Evolutionary conservation across 2,329 filamentous ascomycete genomes (phyloP), one percentile per base, ranked within the genome.

Genomic region (Kalmusia sp.): DNA sequence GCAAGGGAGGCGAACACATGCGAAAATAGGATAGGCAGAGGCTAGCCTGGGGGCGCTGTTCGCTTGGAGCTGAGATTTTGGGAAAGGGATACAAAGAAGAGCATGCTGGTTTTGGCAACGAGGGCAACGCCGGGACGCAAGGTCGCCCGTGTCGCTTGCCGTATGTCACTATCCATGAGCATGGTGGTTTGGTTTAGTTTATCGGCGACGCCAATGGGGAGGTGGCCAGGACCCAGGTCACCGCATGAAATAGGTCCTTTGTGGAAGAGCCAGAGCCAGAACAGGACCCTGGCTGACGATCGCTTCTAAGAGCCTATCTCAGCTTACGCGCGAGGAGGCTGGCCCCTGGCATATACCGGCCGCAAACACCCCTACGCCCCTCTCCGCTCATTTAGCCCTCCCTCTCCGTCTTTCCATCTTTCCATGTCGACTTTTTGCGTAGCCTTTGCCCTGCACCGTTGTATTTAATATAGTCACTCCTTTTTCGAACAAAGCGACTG

Each of bases 271-370:
- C n/a, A n/a, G n/a, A n/a, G n/a, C n/a, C n/a, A n/a, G n/a, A 12
- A 28, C 27, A 6, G 17, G 35, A 24, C 35, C 35, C 35, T 24
- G 35, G 35, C 35, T 38, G 19, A 15, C 19, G 35, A 38, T 38
- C 35, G 35, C 35, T 38, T 38, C 31, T 6, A 33, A 33, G 9
- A 12, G 4, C 4, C 9, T 11, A 33, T 12, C 15, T 43, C 25
- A 19, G 39, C 25, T 31, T 43, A 43, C 15, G 27, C 39, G 39
- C 38, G n/a, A 41, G 17, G 28, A 15, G 19, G 25, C 39, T 31
- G 24, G 28, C n/a, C 38, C 28, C 41, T 45, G 41, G 41, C 41
- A 45, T 45, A 33, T 45, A 34, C 28, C 28, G 33, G 17, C 41
- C 27, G 28, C 28, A 33, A 24, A 22, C 41, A 45, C 34, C 41